Evolutionary conservation across 352 stramenopile genomes (phyloP), one percentile per base, ranked within the genome.

Genomic region (Phytophthora kernoviae): DNA sequence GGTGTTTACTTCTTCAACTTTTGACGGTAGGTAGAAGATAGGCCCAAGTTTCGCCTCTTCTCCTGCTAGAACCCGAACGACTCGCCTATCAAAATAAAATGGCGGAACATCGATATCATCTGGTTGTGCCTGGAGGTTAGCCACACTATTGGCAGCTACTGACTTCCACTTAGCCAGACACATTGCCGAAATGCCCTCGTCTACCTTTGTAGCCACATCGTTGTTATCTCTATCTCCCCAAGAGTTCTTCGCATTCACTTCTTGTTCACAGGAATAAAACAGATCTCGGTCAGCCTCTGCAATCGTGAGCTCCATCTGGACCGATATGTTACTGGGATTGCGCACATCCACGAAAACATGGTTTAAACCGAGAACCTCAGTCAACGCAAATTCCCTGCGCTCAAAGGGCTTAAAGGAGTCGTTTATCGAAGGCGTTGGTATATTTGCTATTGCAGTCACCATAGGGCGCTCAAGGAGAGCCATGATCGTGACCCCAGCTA

Each of bases 1-100:
- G 0, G 63, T 64, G 15, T 56, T 39, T 11, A 83, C 49, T 34
- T 73, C 44, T 20, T 71, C 57, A 5, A 72, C 66, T 50, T 54
- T 57, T 8, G 73, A 79, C 8, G 81, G 79, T 5, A 85, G 65
- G 49, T 88, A 91, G 50, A 84, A 87, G n/a, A 91, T 75, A 0
- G 81, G 81, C 11, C 81, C 81, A 47, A 87, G 65, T 9, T 75
- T 47, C 1, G 57, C 36, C 9, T 68, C 45, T 22, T 68, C 36
- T 20, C 60, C 70, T 26, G 52, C 42, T 1, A 21, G 24, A 4
- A 87, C 69, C 26, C 62, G 58, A 45, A 75, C 40, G 5, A 75
- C 52, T 6, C 26, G 64, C 9, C 36, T 64, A 2, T 36, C 55
- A 32, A 83, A 67, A 58, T 63, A 84, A 60, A 87, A 81, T 2